Base-by-base conservation (phyloP, 1,284 basidiomycete genomes). In the Cutaneotrichosporon dermatis region DNA sequence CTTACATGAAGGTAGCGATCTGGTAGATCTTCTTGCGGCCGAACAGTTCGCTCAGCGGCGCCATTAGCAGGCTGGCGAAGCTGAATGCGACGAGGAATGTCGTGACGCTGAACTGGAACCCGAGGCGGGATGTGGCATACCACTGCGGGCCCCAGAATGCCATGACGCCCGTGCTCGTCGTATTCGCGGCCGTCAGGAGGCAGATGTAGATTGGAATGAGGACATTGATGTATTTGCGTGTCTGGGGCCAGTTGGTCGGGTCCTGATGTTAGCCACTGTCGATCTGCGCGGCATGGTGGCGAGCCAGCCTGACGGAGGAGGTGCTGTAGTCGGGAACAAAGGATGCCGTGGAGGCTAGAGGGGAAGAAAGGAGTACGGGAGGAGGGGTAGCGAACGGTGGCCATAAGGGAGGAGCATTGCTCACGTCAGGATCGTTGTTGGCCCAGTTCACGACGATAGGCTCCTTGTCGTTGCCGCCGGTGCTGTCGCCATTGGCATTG, bases 21-120 rank as follows among this genome's bases (percentile, higher is more conserved):
- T 74, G 73, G 55, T 71, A 74, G 25, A 75, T 71, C 40, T 59
- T 33, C 52, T 72, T 73, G 13, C 73, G 55, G 10, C 73, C 73
- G 40, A 68, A 62, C 63, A 69, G 64, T 53, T 77, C 76, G 39
- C 69, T 71, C 6, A 73, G 48, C 0, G 76, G 76, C 3, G 76
- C 76, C 15, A 74, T 61, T 1, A 68, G 60, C 44, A 77, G 58
- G 4, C 71, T 71, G 0, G 72, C 68, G 48, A 74, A 65, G 10
- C 69, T 59, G 41, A 76, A 69, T 1, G 65, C 60, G 12, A 75
- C 35, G 51, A 76, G 59, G 35, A 64, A 64, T 5, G 69, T 39
- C 5, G 73, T 70, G 4, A 69, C 41, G 49, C 58, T 59, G 11
- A 69, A 33, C 12, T 66, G 34, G 55, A 64, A 73, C 6, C 58